A percentile compares a stretch with the other conserved stretches of the same genome.
Evolutionary conservation across 2,329 filamentous ascomycete genomes (phyloP).

Genomic region (Aureobasidium sp.): DNA sequence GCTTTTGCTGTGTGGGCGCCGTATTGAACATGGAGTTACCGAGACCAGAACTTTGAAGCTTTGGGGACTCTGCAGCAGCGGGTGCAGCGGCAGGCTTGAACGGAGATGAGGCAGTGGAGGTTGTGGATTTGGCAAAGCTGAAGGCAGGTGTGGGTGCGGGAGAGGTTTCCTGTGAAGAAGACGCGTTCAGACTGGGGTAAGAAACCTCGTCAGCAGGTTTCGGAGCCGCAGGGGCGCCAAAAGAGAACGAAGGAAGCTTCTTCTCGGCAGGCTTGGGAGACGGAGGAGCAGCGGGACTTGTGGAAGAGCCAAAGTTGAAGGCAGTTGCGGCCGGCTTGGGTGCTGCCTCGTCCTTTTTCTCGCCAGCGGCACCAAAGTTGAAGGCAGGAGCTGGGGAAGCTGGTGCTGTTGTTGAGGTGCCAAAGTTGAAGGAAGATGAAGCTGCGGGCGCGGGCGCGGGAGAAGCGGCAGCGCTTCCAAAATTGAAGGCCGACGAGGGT

Average conservation of each 20-base stretch:
- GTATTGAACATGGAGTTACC: slow-evolving; percentile 4
- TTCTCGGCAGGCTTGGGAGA: slow-evolving; percentile 14
- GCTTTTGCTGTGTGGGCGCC: neutral
- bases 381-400: neutral
- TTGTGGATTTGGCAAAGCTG: neutral
- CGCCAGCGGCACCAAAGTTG: neutral
- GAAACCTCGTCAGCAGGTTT: slow-evolving; percentile 1
- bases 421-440: slow-evolving; percentile 1
- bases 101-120: slow-evolving; percentile 1
- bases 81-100: neutral
- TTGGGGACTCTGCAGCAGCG: neutral
- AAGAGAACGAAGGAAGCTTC: slow-evolving; percentile 3
- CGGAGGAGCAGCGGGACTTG: neutral
- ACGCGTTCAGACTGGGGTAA: neutral
- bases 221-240: neutral
- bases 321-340: neutral
- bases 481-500: neutral
- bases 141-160: neutral
- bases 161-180: neutral
- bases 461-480: neutral
- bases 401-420: neutral
- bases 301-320: slow-evolving; percentile 2
- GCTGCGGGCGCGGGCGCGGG: neutral
- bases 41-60: neutral
- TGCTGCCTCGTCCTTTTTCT: neutral